A percentile compares a stretch with the other conserved stretches of the same genome.
Conservation (phyloP, 2,329 filamentous ascomycete genomes). For the Trichocomaceae sp. region DNA sequence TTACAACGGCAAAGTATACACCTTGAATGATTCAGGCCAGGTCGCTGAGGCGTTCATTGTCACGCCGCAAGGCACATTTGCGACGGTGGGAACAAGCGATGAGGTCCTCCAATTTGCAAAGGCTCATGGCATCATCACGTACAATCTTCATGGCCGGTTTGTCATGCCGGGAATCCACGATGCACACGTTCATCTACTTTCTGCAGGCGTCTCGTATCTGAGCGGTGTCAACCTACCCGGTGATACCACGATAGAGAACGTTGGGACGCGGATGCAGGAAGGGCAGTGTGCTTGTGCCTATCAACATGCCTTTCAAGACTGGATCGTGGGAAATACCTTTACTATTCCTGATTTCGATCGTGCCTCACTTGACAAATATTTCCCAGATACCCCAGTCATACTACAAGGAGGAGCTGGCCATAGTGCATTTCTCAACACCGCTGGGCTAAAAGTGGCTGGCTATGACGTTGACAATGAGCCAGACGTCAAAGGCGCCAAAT, state of each 20-base stretch:
- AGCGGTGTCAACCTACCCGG: slow-evolving; percentile 23
- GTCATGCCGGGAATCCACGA: slow-evolving; percentile 35
- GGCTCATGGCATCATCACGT: slow-evolving; percentile 15
- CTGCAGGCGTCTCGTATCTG: slow-evolving; percentile 22
- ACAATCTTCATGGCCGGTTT: slow-evolving; percentile 25
- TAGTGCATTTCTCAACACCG: slow-evolving; percentile 23
- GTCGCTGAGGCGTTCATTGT: slow-evolving; percentile 27
- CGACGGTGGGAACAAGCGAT: slow-evolving; percentile 20
- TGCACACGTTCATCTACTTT: slow-evolving; percentile 29
- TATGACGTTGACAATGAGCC: slow-evolving; percentile 19
- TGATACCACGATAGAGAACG: slow-evolving; percentile 19
- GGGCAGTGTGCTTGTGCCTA: slow-evolving; percentile 24
- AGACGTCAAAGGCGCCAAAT: slow-evolving; percentile 20
- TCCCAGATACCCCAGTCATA: slow-evolving; percentile 25
- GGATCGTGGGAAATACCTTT: slow-evolving; percentile 20
- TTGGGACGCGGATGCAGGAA: slow-evolving; percentile 21
- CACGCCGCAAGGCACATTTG: slow-evolving; percentile 21
- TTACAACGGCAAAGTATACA: slow-evolving; percentile 21
- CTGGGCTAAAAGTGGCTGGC: slow-evolving; percentile 20
- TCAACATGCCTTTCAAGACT: slow-evolving; percentile 18
- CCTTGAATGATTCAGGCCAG: slow-evolving; percentile 15
- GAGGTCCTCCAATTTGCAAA: slow-evolving; percentile 19
- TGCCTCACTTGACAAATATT: slow-evolving; percentile 21
- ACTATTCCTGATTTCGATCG: slow-evolving; percentile 18
- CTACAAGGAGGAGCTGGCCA: slow-evolving; percentile 25